These are phyloP conservation scores for Arachis hypogaea DNA, from an alignment of 306 rosid species.

Conservation along the genomic window DNA sequence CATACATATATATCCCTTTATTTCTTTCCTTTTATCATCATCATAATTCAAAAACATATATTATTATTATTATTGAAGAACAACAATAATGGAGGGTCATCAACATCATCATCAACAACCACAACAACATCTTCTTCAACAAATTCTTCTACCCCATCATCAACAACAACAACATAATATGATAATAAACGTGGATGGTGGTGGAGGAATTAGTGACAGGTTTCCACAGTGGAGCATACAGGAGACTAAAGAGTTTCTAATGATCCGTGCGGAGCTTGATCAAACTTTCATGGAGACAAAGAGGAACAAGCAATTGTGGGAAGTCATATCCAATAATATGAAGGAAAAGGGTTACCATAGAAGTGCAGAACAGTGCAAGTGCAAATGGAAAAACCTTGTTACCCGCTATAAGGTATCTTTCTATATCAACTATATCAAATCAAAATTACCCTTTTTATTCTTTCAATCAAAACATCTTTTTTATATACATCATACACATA, in stretches of 20 bases:
- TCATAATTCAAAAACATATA: too few relatives aligned
- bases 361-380: slow-evolving; percentile 96
- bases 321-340: slow-evolving; percentile 65
- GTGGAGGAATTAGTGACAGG: slow-evolving; percentile 54
- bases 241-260: slow-evolving; percentile 80
- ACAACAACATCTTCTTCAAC: slow-evolving; percentile 33
- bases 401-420: slow-evolving; percentile 79
- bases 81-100: slow-evolving; percentile 32
- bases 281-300: slow-evolving; percentile 89
- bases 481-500: too few relatives aligned
- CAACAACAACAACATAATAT: neutral
- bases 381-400: slow-evolving; percentile 97
- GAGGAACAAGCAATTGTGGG: slow-evolving; percentile 84
- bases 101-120: slow-evolving; percentile 33
- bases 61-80: too few relatives aligned
- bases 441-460: neutral
- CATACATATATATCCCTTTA: too few relatives aligned
- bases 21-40: too few relatives aligned
- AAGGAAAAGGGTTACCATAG: slow-evolving; percentile 73
- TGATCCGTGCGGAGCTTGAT: slow-evolving; percentile 75
- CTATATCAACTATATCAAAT: too few relatives aligned
- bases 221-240: slow-evolving; percentile 89
- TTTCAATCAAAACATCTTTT: too few relatives aligned
- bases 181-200: neutral
- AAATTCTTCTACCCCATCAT: neutral